Evolutionary conservation across 164 flowering plant species (phyloP).

Genomic region (Brasenia schreberi): DNA sequence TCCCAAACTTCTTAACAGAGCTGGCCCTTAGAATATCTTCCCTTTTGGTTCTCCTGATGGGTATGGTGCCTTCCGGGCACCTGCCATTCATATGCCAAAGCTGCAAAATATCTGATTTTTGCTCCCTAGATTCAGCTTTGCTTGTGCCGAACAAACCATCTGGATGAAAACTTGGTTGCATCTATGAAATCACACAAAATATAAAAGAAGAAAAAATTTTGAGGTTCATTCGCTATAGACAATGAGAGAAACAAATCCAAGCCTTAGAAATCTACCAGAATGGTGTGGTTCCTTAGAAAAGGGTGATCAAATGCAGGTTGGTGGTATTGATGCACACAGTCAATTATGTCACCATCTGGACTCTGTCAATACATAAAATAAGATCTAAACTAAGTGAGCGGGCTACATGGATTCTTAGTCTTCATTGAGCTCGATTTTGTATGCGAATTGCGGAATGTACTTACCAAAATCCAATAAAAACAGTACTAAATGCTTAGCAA

Average conservation of each 20-base stretch:
- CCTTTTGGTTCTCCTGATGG: constrained; percentile 70
- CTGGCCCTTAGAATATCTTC: constrained; percentile 86
- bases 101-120: constrained; percentile 33
- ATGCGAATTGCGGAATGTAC: too few species aligned
- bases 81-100: constrained; percentile 78
- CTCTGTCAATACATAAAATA: constrained; percentile 34
- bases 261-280: constrained; percentile 40
- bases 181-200: constrained; percentile 18
- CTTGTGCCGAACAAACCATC: constrained; percentile 64
- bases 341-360: constrained; percentile 94
- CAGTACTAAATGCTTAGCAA: too few species aligned
- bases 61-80: constrained; percentile 83
- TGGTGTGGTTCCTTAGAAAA: constrained; percentile 73
- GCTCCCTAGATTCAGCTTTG: constrained; percentile 29
- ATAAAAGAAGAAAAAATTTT: too few species aligned
- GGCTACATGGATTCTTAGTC: too few species aligned
- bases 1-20: constrained; percentile 80
- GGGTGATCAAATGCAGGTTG: constrained; percentile 99
- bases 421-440: too few species aligned
- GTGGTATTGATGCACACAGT: constrained; percentile 64
- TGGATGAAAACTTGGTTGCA: constrained; percentile 74
- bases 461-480: too few species aligned
- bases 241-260: not conserved
- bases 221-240: too few species aligned
- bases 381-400: too few species aligned